Conservation (phyloP, 495 filamentous ascomycete genomes). For the Pyrenopolyporus hunteri region DNA sequence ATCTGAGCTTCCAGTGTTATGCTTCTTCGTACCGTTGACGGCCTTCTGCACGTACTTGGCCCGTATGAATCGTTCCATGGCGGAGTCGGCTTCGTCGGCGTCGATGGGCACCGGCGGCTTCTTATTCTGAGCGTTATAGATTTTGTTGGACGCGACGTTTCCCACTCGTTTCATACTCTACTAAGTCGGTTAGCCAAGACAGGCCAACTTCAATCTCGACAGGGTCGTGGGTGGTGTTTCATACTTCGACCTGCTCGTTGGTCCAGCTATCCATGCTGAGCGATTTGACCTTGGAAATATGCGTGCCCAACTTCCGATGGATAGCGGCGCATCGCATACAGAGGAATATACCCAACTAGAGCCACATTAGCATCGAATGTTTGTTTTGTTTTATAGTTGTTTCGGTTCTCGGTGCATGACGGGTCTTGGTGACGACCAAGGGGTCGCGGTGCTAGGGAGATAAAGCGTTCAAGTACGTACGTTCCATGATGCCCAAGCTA, state of each 20-base stretch:
- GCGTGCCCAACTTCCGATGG: slow-evolving; percentile 95
- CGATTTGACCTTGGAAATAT: slow-evolving; percentile 98
- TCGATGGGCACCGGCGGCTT: slow-evolving; percentile 85
- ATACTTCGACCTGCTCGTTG: slow-evolving; percentile 92
- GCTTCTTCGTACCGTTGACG: slow-evolving; percentile 45
- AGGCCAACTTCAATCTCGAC: not conserved
- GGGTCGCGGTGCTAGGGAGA: not conserved
- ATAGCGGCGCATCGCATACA: slow-evolving; percentile 97
- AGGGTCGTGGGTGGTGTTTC: slow-evolving; percentile 27
- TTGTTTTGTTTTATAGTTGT: slow-evolving; percentile 14
- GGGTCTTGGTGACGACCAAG: not conserved
- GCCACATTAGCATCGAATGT: slow-evolving; percentile 24
- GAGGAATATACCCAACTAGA: slow-evolving; percentile 89
- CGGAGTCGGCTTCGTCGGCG: slow-evolving; percentile 86
- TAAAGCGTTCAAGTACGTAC: slow-evolving; percentile 60
- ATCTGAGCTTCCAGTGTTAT: slow-evolving; percentile 57
- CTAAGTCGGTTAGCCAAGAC: slow-evolving; percentile 34
- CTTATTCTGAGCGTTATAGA: slow-evolving; percentile 83
- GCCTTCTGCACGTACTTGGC: slow-evolving; percentile 80
- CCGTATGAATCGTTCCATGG: slow-evolving; percentile 92
- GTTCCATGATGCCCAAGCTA: slow-evolving; percentile 99
- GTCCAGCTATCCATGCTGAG: slow-evolving; percentile 97
- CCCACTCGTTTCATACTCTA: slow-evolving; percentile 93
- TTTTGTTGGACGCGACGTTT: slow-evolving; percentile 82
- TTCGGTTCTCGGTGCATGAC: too few species aligned